phyloP scores from a whole-genome alignment of 148 eudicot species.

The Polygonum maritimum region DNA sequence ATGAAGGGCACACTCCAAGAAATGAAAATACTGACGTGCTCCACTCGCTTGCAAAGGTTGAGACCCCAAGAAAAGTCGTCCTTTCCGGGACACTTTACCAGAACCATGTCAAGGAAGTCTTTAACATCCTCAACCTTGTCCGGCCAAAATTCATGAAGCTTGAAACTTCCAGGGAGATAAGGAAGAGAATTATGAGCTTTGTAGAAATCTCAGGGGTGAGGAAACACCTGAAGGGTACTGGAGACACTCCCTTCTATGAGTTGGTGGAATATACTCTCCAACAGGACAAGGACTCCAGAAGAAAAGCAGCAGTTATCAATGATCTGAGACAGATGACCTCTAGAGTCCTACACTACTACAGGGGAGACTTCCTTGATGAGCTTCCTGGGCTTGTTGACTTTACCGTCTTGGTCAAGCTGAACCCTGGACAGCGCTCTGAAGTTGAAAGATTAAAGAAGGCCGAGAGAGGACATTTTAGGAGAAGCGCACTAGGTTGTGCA shows the following conservation, averaged over 20 bases:
- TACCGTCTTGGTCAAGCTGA: constrained; percentile 56
- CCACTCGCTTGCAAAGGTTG: constrained; percentile 59
- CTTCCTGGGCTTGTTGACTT: constrained; percentile 84
- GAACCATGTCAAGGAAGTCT: constrained; percentile 86
- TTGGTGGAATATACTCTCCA: constrained; percentile 65
- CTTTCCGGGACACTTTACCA: constrained; percentile 94
- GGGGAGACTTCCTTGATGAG: constrained; percentile 81
- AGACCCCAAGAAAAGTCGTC: constrained; percentile 84
- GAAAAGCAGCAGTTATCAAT: constrained; percentile 56
- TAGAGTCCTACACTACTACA: constrained; percentile 76
- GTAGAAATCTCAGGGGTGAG: constrained; percentile 34
- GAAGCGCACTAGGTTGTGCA: constrained; percentile 57
- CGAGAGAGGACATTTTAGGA: constrained; percentile 41
- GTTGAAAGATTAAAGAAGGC: constrained; percentile 40
- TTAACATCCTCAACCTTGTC: constrained; percentile 74
- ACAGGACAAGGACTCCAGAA: constrained; percentile 49
- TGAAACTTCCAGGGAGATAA: constrained; percentile 43
- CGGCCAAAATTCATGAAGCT: constrained; percentile 65
- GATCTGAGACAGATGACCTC: constrained; percentile 81
- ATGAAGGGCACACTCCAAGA: constrained; percentile 93
- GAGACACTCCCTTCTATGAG: constrained; percentile 58
- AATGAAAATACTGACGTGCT: constrained; percentile 75
- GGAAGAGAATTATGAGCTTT: constrained; percentile 51
- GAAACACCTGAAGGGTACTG: constrained; percentile 34
- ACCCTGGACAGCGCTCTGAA: constrained; percentile 42